These are phyloP conservation scores for Fusarium dimerum DNA, from an alignment of 2,329 filamentous ascomycete species.

Conservation along the genomic window DNA sequence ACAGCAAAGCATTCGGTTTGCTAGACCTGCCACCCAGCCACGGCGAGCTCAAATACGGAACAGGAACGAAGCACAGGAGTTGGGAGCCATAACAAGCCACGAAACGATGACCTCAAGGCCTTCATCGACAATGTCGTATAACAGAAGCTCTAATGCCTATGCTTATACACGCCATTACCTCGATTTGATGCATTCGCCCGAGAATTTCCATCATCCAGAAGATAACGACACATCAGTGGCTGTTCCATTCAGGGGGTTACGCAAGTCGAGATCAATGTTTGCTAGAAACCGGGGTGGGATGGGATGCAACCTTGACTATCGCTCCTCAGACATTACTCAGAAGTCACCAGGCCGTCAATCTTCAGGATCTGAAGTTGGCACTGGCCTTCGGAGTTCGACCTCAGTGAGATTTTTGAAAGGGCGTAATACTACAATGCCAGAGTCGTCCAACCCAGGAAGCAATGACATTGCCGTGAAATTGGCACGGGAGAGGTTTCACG, in stretches of 20 bases:
- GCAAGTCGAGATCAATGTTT: slow-evolving; percentile 59
- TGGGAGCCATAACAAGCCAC: slow-evolving; percentile 9
- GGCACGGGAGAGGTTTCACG: slow-evolving; percentile 38
- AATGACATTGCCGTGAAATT: slow-evolving; percentile 39
- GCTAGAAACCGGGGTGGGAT: slow-evolving; percentile 25
- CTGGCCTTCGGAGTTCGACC: slow-evolving; percentile 46
- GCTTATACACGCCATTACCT: slow-evolving; percentile 26
- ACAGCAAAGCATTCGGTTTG: slow-evolving; percentile 59
- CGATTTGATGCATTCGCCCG: slow-evolving; percentile 32
- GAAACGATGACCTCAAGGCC: slow-evolving; percentile 16
- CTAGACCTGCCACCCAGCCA: slow-evolving; percentile 35
- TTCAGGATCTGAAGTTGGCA: neutral
- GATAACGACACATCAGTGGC: slow-evolving; percentile 50
- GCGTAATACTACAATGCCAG: slow-evolving; percentile 26
- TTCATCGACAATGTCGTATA: slow-evolving; percentile 15
- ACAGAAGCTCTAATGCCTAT: slow-evolving; percentile 8
- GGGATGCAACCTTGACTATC: slow-evolving; percentile 11
- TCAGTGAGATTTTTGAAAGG: slow-evolving; percentile 56
- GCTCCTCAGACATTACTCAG: neutral
- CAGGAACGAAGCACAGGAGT: slow-evolving; percentile 28
- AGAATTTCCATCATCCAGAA: slow-evolving; percentile 49
- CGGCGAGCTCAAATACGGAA: slow-evolving; percentile 32
- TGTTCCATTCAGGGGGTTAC: slow-evolving; percentile 51
- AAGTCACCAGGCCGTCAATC: neutral
- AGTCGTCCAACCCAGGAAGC: slow-evolving; percentile 17